Base-by-base conservation (phyloP, 495 filamentous ascomycete genomes). In the Neurospora sp. region DNA sequence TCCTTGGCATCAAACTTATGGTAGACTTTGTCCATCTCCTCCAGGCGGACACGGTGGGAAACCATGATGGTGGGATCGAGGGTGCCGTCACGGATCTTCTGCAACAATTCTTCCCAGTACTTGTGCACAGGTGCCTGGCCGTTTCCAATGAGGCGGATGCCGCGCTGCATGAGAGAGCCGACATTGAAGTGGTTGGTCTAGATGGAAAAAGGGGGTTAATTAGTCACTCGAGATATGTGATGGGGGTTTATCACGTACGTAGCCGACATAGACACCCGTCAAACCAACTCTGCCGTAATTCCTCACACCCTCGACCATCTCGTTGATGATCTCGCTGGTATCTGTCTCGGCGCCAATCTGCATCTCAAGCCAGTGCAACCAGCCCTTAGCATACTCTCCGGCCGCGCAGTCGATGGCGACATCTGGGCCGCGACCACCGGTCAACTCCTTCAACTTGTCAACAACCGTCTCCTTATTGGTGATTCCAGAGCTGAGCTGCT, bases 131-230 rank as follows among this genome's bases (percentile, higher is more conserved):
- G 93, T 0, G 92, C 91, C 79, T 97, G 94, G 3, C 94, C 93
- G 77, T 93, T 93, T 61, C 94, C 92, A 72, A 92, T 91, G 17
- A 97, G 85, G 1, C 89, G 88, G 74, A 97, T 89, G 38, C 94
- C 93, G 68, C 91, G 90, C 80, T 97, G 89, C 94, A 97, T 97
- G 22, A 97, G 76, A 1, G 92, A 87, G 39, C 94, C 92, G 76
- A 96, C 90, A 76, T 93, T 92, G 86, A 94, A 93, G 74, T 94
- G 90, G 80, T 86, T 94, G 6, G 90, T 92, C 27, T 31, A 31
- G 3, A 31, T 31, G 3, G 27, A 31, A 3, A 27, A 27, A 31
- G 27, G 27, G 27, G 27, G 3, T 31, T 31, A 31, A 31, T 31
- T 31, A 31, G 27, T 31, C 27, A 31, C 27, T 31, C 27, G 27